Conservation (phyloP, 2,329 filamentous ascomycete genomes). For the Xylaria multiplex region DNA sequence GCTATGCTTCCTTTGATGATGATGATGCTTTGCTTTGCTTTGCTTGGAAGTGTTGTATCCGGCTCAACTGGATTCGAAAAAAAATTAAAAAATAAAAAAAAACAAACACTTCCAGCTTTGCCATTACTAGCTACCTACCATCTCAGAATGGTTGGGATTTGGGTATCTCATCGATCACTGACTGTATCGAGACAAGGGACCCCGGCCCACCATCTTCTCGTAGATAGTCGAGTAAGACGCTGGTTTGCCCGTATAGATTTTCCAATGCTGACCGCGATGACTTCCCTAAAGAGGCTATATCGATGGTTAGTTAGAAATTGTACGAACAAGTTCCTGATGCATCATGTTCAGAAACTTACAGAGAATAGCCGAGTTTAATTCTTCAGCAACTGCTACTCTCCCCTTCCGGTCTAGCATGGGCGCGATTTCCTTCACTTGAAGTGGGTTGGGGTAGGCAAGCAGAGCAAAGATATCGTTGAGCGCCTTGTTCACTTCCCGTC, state of each 20-base stretch:
- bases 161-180: conserved; percentile 60
- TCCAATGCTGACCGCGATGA: conserved; percentile 88
- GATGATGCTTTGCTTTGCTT: no score
- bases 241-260: conserved; percentile 85
- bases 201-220: conserved; percentile 81
- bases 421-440: conserved; percentile 76
- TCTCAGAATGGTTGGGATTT: conserved; percentile 50
- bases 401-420: conserved; percentile 81
- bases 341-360: conserved; percentile 63
- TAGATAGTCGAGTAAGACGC: conserved; percentile 84
- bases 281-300: conserved; percentile 84
- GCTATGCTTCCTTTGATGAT: not conserved
- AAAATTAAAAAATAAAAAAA: no score
- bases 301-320: conserved; percentile 28
- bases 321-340: not conserved
- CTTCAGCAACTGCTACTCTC: conserved; percentile 84
- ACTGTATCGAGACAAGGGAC: conserved; percentile 76
- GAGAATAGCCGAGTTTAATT: conserved; percentile 91
- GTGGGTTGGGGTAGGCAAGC: conserved; percentile 85
- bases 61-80: not conserved
- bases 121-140: not conserved
- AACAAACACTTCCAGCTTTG: not conserved
- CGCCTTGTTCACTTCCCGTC: conserved; percentile 75
- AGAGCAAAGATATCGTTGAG: conserved; percentile 88
- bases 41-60: conserved; percentile 7